Percentiles rank a stretch among this genome's conserved stretches.
Conservation (phyloP, 2,329 filamentous ascomycete genomes). For the Pseudocercospora eumusae region DNA sequence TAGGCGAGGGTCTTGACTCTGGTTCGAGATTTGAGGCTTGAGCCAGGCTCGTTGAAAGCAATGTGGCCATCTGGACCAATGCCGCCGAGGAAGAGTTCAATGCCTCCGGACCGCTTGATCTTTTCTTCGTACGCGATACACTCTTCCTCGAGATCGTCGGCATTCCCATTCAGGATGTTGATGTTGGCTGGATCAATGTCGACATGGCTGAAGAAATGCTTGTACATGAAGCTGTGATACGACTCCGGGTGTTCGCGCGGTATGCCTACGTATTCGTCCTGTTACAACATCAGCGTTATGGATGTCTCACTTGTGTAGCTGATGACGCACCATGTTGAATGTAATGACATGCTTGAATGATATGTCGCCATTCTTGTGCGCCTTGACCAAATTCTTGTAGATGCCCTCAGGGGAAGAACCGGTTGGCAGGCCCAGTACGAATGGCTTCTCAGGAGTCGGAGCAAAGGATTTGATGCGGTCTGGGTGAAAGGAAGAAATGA, state of each 20-base stretch:
- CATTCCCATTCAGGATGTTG: conserved; percentile 81
- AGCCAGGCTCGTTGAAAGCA: conserved; percentile 87
- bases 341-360: conserved; percentile 88
- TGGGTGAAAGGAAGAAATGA: conserved; percentile 36
- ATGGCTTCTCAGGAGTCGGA: conserved; percentile 70
- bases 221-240: conserved; percentile 93
- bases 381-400: conserved; percentile 73
- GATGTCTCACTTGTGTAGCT: neutral
- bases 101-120: conserved; percentile 73
- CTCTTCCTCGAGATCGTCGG: conserved; percentile 71
- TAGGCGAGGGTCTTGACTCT: conserved; percentile 85
- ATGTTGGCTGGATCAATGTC: conserved; percentile 80
- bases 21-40: conserved; percentile 73
- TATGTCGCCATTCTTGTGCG: conserved; percentile 71
- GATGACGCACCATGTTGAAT: conserved; percentile 74
- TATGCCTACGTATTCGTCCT: conserved; percentile 86
- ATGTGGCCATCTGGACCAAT: conserved; percentile 87
- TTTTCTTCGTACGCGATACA: conserved; percentile 77
- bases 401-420: conserved; percentile 78
- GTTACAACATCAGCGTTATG: conserved; percentile 15
- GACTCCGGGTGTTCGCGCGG: conserved; percentile 80
- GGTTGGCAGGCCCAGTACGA: conserved; percentile 80
- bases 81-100: conserved; percentile 81
- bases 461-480: conserved; percentile 77
- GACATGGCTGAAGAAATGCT: conserved; percentile 83